Percentiles rank a stretch among this genome's conserved stretches.
phyloP scores from a whole-genome alignment of 2,329 filamentous ascomycete genomes.

The Colletotrichum filicis region DNA sequence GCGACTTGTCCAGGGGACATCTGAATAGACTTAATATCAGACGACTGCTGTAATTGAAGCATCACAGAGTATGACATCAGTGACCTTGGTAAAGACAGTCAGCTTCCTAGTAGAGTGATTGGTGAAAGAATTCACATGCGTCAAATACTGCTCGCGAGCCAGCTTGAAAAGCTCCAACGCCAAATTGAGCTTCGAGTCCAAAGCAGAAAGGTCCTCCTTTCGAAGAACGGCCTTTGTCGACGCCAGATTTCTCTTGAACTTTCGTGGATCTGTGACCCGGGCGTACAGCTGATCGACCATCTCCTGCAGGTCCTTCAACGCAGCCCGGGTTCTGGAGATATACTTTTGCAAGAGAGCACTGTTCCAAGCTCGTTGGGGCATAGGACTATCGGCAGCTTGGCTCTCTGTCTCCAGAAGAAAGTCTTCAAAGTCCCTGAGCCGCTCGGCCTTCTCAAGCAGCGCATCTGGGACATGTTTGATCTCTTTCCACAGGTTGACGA shows the following conservation, averaged over 20 bases:
- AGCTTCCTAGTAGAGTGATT: too few species aligned
- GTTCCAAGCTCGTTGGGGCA: not conserved
- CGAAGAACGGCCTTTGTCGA: constrained; percentile 37
- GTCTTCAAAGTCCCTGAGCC: not conserved
- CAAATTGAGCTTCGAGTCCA: constrained; percentile 34
- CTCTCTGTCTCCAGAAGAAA: constrained; percentile 2
- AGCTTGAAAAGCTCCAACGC: constrained; percentile 35
- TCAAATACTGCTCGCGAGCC: constrained; percentile 35
- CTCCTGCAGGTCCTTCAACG: not conserved
- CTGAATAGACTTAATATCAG: not conserved
- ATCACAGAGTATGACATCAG: not conserved
- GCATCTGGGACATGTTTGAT: constrained; percentile 28
- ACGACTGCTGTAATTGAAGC: not conserved
- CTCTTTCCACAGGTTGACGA: constrained; percentile 32
- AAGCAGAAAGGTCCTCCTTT: constrained; percentile 35
- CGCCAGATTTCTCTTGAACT: constrained; percentile 34
- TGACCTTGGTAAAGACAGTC: not conserved
- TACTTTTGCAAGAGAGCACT: not conserved
- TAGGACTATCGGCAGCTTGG: not conserved
- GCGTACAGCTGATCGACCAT: not conserved
- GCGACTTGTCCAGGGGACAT: not conserved
- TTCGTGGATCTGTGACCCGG: constrained; percentile 32
- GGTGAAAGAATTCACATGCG: constrained; percentile 24
- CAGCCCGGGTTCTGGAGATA: not conserved
- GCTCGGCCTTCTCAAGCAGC: not conserved